These are phyloP conservation scores for Fusarium sp. DNA, from an alignment of 2,329 filamentous ascomycete species.

Conservation along the genomic window DNA sequence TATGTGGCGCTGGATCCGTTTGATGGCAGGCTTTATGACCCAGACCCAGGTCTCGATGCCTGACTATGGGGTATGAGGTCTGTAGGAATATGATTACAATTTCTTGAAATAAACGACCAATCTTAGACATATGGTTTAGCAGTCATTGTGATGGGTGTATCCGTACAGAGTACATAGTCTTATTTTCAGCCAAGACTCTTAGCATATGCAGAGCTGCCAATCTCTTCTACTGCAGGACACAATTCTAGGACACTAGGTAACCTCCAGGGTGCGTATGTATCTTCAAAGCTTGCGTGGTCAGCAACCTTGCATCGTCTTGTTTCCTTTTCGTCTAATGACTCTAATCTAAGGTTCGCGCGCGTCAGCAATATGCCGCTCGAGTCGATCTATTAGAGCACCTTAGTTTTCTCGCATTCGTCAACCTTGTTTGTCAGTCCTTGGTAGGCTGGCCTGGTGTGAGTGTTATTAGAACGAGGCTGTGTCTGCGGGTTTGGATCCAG, in stretches of 20 bases:
- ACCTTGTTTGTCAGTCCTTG: slow-evolving; percentile 22
- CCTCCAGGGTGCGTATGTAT: neutral
- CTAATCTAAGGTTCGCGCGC: neutral
- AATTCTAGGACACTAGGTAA: neutral
- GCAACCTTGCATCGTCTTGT: slow-evolving; percentile 8
- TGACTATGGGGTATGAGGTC: neutral
- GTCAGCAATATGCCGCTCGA: slow-evolving; percentile 15
- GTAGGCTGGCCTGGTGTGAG: slow-evolving; percentile 4
- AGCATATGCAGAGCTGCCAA: slow-evolving; percentile 5
- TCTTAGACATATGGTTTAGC: no score
- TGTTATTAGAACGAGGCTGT: slow-evolving; percentile 28
- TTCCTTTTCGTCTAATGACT: neutral
- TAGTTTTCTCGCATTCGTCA: slow-evolving; percentile 23
- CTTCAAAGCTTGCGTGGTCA: slow-evolving; percentile 23
- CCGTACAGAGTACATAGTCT: neutral
- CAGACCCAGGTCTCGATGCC: neutral
- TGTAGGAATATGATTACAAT: neutral
- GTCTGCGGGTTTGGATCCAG: slow-evolving; percentile 16
- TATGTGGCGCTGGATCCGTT: slow-evolving; percentile 10
- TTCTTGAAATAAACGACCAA: neutral
- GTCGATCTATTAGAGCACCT: slow-evolving; percentile 7
- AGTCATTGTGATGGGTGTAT: neutral
- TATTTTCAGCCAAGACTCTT: neutral
- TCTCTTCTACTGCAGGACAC: slow-evolving; percentile 5
- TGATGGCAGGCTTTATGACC: neutral